A percentile compares a stretch with the other conserved stretches of the same genome.
Conservation (phyloP, 352 stramenopile species). For the Phytophthora pistaciae region DNA sequence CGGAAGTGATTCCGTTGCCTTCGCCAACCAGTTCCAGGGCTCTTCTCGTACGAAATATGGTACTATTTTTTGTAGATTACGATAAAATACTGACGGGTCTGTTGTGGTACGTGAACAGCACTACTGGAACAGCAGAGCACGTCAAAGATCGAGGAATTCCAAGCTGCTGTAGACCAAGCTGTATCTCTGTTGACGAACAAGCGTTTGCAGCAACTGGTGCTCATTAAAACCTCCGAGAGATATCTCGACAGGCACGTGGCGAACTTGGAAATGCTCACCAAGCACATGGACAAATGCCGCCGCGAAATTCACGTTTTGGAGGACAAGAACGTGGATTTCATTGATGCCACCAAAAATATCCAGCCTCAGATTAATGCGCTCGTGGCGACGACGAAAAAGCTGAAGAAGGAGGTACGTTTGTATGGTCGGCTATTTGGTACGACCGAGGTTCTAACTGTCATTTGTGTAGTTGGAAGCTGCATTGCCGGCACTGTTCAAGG, state of each 20-base stretch:
- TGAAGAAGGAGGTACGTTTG: slow-evolving; percentile 70
- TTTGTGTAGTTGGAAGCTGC: slow-evolving; percentile 60
- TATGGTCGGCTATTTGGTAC: neutral
- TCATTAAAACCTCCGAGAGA: slow-evolving; percentile 79
- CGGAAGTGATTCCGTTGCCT: slow-evolving; percentile 58
- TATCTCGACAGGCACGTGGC: slow-evolving; percentile 80
- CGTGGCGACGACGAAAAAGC: slow-evolving; percentile 61
- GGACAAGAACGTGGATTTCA: slow-evolving; percentile 79
- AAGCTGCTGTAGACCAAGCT: slow-evolving; percentile 48
- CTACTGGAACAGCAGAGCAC: slow-evolving; percentile 75
- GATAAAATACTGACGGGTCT: slow-evolving; percentile 15
- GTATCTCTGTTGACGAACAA: slow-evolving; percentile 68
- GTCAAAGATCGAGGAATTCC: slow-evolving; percentile 51
- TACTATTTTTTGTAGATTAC: neutral
- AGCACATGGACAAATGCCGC: slow-evolving; percentile 78
- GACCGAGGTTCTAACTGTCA: slow-evolving; percentile 9
- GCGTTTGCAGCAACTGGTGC: slow-evolving; percentile 76
- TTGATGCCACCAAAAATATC: slow-evolving; percentile 59
- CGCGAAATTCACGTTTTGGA: slow-evolving; percentile 70
- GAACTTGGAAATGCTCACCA: slow-evolving; percentile 74
- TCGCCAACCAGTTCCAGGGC: slow-evolving; percentile 81
- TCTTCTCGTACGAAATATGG: slow-evolving; percentile 52
- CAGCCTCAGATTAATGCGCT: slow-evolving; percentile 70
- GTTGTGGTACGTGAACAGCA: slow-evolving; percentile 33
- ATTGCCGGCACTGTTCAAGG: slow-evolving; percentile 76